phyloP scores from a whole-genome alignment of 2,329 filamentous ascomycete genomes.

The Fusarium decemcellulare region DNA sequence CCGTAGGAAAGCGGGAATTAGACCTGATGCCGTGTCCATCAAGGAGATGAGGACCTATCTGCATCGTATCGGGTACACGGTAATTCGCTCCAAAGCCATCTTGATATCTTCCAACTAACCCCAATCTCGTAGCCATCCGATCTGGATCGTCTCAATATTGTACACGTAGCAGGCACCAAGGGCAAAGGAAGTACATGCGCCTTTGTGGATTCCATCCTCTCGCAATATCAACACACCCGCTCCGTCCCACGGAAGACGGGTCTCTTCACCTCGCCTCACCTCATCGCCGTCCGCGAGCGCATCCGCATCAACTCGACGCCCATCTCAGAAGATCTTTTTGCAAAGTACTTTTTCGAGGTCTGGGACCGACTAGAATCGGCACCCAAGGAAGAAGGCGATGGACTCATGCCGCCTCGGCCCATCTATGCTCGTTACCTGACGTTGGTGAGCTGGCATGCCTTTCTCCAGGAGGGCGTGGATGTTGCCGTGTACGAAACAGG shows the following conservation, averaged over 20 bases:
- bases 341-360: constrained; percentile 77
- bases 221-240: constrained; percentile 59
- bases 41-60: constrained; percentile 87
- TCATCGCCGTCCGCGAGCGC: constrained; percentile 76
- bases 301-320: constrained; percentile 74
- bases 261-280: constrained; percentile 78
- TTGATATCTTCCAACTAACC: constrained; percentile 7
- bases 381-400: constrained; percentile 49
- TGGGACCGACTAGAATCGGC: constrained; percentile 69
- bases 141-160: constrained; percentile 73
- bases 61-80: constrained; percentile 81
- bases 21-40: constrained; percentile 78
- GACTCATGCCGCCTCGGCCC: constrained; percentile 60
- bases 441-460: constrained; percentile 77
- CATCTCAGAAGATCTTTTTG: constrained; percentile 71
- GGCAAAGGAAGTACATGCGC: constrained; percentile 83
- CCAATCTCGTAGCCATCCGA: constrained; percentile 55
- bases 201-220: constrained; percentile 75
- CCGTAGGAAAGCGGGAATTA: constrained; percentile 80
- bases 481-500: constrained; percentile 77
- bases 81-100: constrained; percentile 40
- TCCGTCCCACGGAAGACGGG: constrained; percentile 64
- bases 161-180: constrained; percentile 83
- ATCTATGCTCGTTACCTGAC: constrained; percentile 75
- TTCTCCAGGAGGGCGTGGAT: constrained; percentile 73